These are phyloP conservation scores for Neoscytalidium dimidiatum DNA, from an alignment of 2,329 filamentous ascomycete species.

Conservation along the genomic window DNA sequence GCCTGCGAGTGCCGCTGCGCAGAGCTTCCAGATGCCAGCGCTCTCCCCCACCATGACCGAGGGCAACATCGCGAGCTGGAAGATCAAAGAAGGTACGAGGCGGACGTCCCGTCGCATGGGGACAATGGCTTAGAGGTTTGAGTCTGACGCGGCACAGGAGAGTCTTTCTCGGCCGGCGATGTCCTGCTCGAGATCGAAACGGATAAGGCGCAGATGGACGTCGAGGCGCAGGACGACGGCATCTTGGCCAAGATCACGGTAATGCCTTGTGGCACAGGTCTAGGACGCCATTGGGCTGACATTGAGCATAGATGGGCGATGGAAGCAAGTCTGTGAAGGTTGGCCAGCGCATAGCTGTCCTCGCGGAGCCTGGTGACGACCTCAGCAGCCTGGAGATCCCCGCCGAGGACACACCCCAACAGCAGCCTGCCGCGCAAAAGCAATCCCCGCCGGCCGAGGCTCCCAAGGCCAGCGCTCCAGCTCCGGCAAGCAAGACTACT, in stretches of 20 bases:
- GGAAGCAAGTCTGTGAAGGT: conserved; percentile 78
- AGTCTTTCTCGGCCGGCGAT: conserved; percentile 78
- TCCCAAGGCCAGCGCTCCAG: conserved; percentile 25
- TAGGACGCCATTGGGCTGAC: neutral
- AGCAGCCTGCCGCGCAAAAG: conserved; percentile 28
- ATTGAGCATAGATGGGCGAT: conserved; percentile 55
- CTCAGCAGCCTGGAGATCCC: conserved; percentile 73
- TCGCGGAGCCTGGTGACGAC: conserved; percentile 82
- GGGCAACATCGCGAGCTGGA: conserved; percentile 84
- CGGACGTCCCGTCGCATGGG: neutral
- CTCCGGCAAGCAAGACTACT: conserved; percentile 59
- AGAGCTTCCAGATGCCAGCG: conserved; percentile 89
- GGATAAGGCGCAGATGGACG: conserved; percentile 93
- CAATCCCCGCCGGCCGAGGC: conserved; percentile 34
- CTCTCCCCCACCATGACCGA: conserved; percentile 93
- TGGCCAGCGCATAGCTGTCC: conserved; percentile 77
- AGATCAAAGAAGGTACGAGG: conserved; percentile 72
- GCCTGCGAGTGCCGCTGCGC: conserved; percentile 66
- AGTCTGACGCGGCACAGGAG: conserved; percentile 49
- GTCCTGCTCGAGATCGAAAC: conserved; percentile 91
- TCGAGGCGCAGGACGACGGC: conserved; percentile 89
- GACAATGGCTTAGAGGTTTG: neutral
- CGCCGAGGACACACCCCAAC: conserved; percentile 51
- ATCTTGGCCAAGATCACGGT: conserved; percentile 79
- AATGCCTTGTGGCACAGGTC: conserved; percentile 21